Base-by-base conservation (phyloP, 2,329 filamentous ascomycete genomes). In the Calonectria hongkongensis region DNA sequence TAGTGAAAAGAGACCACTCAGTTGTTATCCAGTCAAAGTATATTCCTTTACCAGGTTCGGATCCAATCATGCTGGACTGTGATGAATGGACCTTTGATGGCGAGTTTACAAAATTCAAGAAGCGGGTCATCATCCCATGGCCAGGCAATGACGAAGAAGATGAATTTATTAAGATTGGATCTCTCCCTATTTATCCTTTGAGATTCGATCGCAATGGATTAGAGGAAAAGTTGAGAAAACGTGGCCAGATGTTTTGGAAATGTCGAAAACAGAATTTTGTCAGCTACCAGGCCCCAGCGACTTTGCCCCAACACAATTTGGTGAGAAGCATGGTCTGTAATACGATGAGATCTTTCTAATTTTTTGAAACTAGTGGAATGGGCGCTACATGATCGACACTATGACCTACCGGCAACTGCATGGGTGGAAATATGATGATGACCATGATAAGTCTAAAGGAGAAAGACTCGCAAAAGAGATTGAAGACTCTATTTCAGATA, bases 41-140 rank as follows among this genome's bases (percentile, higher is more conserved):
- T 25, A n/a, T 16, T 25, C 62, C 43, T 3, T 25, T 65, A 28
- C 62, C 62, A 21, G 43, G 25, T 9, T 65, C 62, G 10, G 41
- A 48, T 36, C 43, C 62, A 10, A 65, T 65, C 13, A 65, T 15
- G n/a, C 43, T 65, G 28, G 62, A 50, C 1, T 65, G 62, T 13
- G 43, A 50, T 16, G 8, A 27, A 33, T 65, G 43, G 43, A 21
- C 4, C 12, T 65, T 65, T 50, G 27, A 65, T 21, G 62, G 62
- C 43, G 39, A 27, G 6, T 65, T 65, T 50, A 27, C 27, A 27
- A 50, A 65, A 28, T 28, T 36, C 12, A 36, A 25, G 47, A 48
- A 25, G 62, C 27, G n/a, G 15, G 18, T 50, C 13, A 39, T 25
- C 4, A 50, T 65, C 4, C 21, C 43, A 21, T 65, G 62, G 62